Evolutionary conservation across 306 rosid genomes (phyloP), one percentile per base, ranked within the genome.

Genomic region (Herpetospermum pedunculosum): DNA sequence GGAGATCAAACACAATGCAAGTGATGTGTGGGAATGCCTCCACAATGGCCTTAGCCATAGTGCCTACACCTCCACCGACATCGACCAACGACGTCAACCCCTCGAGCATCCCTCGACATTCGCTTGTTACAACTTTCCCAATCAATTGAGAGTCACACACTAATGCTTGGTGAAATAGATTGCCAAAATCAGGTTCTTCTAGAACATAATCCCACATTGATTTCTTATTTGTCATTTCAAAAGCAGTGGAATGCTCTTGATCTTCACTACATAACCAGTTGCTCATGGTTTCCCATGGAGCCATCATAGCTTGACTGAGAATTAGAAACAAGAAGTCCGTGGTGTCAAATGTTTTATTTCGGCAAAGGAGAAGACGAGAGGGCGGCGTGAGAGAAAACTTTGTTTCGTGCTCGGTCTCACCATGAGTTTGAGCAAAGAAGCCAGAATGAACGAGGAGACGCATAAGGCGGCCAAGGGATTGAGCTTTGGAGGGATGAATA

Each of bases 31-130:
- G 87, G 34, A 81, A 84, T 4, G 72, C 44, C 8, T 78, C 49
- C 1, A 75, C 83, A 54, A 86, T 70, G 9, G 74, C 83, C 57
- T 48, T 81, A 16, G 79, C 80, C 88, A 84, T 49, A 1, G 71
- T 18, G 0, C 88, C 90, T 0, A 69, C 72, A 26, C 90, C 85
- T 5, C 90, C 85, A 0, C 76, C 85, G 15, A 86, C 81, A 73
- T 86, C 87, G 11, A 86, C 81, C 77, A 84, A 8, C 3, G 87
- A 77, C 18, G 34, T 38, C 65, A 84, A 21, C 0, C 87, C 80
- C 10, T 81, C 50, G 5, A 86, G 80, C 25, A 81, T 84, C 0
- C 40, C 40, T 26, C 76, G 44, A 43, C 62, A 72, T 34, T 76
- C 81, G 6, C 76, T 59, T 1, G 74, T 21, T 50, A 84, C 35